Evolutionary conservation across 2,329 filamentous ascomycete species (phyloP).

Genomic region (Botrytis hyacinthi): DNA sequence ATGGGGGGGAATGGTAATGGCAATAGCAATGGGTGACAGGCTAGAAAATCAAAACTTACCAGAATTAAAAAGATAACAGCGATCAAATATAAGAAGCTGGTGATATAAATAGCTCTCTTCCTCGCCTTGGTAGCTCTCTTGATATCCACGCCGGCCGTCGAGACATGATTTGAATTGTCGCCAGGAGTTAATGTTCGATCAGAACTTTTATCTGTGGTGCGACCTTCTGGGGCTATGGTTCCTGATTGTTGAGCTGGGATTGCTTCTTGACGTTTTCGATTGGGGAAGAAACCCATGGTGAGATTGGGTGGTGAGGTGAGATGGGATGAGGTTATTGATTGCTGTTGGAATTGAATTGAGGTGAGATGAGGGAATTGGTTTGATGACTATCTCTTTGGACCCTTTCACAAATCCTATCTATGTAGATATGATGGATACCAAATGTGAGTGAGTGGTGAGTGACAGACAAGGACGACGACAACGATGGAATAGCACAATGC

Average conservation of each 20-base stretch:
- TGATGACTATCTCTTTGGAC: neutral
- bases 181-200: constrained; percentile 32
- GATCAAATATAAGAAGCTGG: constrained; percentile 69
- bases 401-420: neutral
- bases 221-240: constrained; percentile 19
- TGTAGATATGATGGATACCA: neutral
- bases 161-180: constrained; percentile 20
- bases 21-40: neutral
- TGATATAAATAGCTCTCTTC: constrained; percentile 54
- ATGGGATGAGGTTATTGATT: constrained; percentile 17
- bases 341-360: neutral
- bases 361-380: neutral
- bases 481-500: neutral
- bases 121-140: constrained; percentile 53
- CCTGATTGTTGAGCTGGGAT: constrained; percentile 20
- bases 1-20: neutral
- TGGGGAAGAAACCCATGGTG: constrained; percentile 35
- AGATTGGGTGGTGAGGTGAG: constrained; percentile 32
- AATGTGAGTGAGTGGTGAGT: neutral
- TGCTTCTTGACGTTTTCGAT: constrained; percentile 25
- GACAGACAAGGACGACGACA: neutral
- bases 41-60: constrained; percentile 44
- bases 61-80: constrained; percentile 77
- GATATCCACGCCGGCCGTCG: constrained; percentile 37
- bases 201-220: constrained; percentile 20